Percentiles rank a stretch among this genome's conserved stretches.
Evolutionary conservation across 805 yeast genomes (phyloP).

Genomic region (Candida xiaguanensis): DNA sequence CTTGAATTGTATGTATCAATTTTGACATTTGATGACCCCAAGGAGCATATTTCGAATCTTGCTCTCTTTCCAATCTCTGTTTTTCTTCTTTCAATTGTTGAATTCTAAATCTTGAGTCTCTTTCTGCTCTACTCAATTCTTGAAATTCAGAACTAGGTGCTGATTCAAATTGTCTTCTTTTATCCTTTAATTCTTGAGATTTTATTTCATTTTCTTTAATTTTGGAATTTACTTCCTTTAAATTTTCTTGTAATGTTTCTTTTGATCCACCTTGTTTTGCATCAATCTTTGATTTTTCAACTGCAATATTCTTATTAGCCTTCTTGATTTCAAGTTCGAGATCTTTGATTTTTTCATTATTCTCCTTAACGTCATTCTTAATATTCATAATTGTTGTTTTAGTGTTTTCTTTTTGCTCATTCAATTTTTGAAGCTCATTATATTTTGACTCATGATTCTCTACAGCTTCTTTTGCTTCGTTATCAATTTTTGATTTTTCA

Average conservation of each 20-base stretch:
- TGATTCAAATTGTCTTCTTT: constrained; percentile 13
- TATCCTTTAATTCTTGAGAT: constrained; percentile 14
- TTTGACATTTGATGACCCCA: constrained; percentile 47
- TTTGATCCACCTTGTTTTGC: constrained; percentile 45
- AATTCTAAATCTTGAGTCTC: constrained; percentile 12
- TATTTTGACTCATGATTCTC: constrained; percentile 8
- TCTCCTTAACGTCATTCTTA: constrained; percentile 13
- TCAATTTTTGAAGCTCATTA: constrained; percentile 12
- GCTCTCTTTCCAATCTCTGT: constrained; percentile 6
- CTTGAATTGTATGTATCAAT: constrained; percentile 40
- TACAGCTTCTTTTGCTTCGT: constrained; percentile 11
- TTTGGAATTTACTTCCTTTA: constrained; percentile 15
- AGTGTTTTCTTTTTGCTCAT: constrained; percentile 2
- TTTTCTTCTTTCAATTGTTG: constrained; percentile 9
- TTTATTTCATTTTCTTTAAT: constrained; percentile 20
- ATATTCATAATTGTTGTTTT: constrained; percentile 4
- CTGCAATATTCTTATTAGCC: constrained; percentile 16
- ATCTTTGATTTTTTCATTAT: constrained; percentile 19
- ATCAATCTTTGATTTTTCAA: constrained; percentile 19
- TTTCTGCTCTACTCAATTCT: constrained; percentile 19
- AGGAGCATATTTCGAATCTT: constrained; percentile 38
- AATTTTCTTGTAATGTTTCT: constrained; percentile 23
- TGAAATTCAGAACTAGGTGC: constrained; percentile 18
- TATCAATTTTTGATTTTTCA: background rate
- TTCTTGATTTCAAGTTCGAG: constrained; percentile 17